Conservation (phyloP, 305 asterid genomes). For the Salvia sclarea region DNA sequence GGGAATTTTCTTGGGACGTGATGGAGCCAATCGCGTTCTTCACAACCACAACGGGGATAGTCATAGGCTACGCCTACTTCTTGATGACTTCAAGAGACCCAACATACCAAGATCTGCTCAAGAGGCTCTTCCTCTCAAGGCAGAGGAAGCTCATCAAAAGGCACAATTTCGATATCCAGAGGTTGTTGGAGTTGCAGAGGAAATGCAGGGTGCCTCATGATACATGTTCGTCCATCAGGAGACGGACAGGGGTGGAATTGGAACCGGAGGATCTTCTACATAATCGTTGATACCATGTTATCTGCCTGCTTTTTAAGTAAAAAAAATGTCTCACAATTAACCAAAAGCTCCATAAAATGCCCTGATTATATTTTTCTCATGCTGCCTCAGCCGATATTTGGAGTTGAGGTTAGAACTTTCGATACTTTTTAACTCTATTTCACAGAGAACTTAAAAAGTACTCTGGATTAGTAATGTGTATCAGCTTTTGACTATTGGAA, state of each 20-base stretch:
- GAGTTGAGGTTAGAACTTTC: constrained; percentile 21
- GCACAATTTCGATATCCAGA: constrained; percentile 63
- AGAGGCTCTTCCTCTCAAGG: constrained; percentile 91
- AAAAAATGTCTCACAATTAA: neutral
- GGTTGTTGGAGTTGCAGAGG: constrained; percentile 74
- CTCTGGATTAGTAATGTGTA: constrained; percentile 13
- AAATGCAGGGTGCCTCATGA: constrained; percentile 57
- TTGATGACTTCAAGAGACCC: constrained; percentile 92
- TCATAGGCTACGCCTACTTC: constrained; percentile 88
- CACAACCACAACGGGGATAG: constrained; percentile 73
- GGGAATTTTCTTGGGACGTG: constrained; percentile 99
- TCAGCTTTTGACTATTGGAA: constrained; percentile 31
- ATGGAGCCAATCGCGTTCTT: constrained; percentile 98
- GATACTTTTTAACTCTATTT: constrained; percentile 15
- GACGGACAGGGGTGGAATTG: constrained; percentile 51
- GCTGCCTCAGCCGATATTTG: constrained; percentile 19
- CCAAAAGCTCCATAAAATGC: constrained; percentile 29
- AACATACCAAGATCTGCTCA: constrained; percentile 72
- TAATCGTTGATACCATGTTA: constrained; percentile 37
- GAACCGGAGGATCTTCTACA: constrained; percentile 67
- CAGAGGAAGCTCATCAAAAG: constrained; percentile 83
- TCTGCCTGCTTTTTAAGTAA: neutral
- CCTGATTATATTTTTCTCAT: constrained; percentile 16
- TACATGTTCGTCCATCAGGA: constrained; percentile 50
- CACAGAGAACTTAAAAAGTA: constrained; percentile 10